Conservation (phyloP, 2,329 filamentous ascomycete genomes). For the Pestalotiopsis sp. region DNA sequence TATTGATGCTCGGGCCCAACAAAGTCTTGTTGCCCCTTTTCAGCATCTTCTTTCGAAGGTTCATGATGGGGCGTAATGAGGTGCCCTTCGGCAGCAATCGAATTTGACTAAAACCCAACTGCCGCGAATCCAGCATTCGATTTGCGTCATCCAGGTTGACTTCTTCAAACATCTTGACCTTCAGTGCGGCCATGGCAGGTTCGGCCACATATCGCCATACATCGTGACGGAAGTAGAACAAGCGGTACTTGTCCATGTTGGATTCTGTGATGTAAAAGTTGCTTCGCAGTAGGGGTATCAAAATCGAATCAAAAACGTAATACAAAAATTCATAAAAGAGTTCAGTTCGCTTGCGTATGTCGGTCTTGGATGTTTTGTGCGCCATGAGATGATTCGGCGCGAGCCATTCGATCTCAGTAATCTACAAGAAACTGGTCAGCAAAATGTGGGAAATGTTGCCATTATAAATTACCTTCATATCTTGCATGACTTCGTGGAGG, state of each 20-base stretch:
- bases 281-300: conserved; percentile 83
- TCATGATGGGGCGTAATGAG: conserved; percentile 83
- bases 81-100: conserved; percentile 80
- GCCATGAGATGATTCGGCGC: conserved; percentile 49
- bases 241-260: conserved; percentile 72
- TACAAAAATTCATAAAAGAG: conserved; percentile 86
- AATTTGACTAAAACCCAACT: conserved; percentile 77
- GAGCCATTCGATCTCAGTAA: conserved; percentile 75
- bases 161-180: conserved; percentile 77
- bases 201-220: conserved; percentile 80
- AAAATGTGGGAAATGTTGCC: conserved; percentile 7
- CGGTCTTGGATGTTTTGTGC: conserved; percentile 68
- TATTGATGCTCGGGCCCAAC: conserved; percentile 46
- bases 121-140: conserved; percentile 60
- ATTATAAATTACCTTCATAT: conserved; percentile 64
- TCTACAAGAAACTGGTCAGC: conserved; percentile 45
- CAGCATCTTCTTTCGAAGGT: conserved; percentile 70
- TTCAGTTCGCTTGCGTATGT: conserved; percentile 75
- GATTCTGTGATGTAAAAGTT: conserved; percentile 97
- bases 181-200: conserved; percentile 70
- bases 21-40: conserved; percentile 44
- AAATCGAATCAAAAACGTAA: conserved; percentile 87
- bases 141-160: conserved; percentile 61
- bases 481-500: conserved; percentile 77
- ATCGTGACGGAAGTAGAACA: conserved; percentile 96